Conservation (phyloP, 2,329 filamentous ascomycete genomes). For the Leptoxyphium fumago region DNA sequence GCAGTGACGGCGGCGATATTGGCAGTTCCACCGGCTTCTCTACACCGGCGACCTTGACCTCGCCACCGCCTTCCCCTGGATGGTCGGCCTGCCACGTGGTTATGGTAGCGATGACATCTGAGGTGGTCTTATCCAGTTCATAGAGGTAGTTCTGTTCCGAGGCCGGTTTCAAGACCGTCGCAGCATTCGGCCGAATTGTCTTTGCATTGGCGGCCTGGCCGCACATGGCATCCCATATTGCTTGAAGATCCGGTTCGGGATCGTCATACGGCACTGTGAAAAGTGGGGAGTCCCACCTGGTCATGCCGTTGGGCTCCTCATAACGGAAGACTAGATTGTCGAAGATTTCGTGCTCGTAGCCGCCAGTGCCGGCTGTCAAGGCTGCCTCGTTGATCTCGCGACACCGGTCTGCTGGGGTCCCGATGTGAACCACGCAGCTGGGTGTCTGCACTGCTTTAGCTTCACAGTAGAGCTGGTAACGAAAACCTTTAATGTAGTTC, state of each 20-base stretch:
- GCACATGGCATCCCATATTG: slow-evolving; percentile 59
- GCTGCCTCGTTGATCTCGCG: slow-evolving; percentile 45
- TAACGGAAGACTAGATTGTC: slow-evolving; percentile 71
- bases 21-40: slow-evolving; percentile 42
- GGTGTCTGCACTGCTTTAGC: slow-evolving; percentile 65
- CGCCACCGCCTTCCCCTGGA: slow-evolving; percentile 43
- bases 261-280: slow-evolving; percentile 71
- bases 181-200: slow-evolving; percentile 56
- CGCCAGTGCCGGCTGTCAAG: slow-evolving; percentile 22
- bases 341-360: slow-evolving; percentile 49
- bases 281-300: slow-evolving; percentile 68
- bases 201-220: slow-evolving; percentile 46
- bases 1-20: slow-evolving; percentile 47
- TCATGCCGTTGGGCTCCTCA: slow-evolving; percentile 77
- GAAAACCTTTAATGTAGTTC: slow-evolving; percentile 84
- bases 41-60: slow-evolving; percentile 40
- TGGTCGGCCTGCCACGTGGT: slow-evolving; percentile 54
- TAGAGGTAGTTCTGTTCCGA: slow-evolving; percentile 60
- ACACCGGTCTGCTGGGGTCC: slow-evolving; percentile 41
- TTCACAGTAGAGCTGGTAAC: slow-evolving; percentile 76
- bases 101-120: slow-evolving; percentile 58
- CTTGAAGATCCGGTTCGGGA: slow-evolving; percentile 48
- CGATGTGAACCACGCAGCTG: slow-evolving; percentile 56
- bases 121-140: slow-evolving; percentile 63
- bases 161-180: slow-evolving; percentile 53